Evolutionary conservation across 1,139 yeast species (phyloP).

Genomic region (Yamadazyma membranifaciens): DNA sequence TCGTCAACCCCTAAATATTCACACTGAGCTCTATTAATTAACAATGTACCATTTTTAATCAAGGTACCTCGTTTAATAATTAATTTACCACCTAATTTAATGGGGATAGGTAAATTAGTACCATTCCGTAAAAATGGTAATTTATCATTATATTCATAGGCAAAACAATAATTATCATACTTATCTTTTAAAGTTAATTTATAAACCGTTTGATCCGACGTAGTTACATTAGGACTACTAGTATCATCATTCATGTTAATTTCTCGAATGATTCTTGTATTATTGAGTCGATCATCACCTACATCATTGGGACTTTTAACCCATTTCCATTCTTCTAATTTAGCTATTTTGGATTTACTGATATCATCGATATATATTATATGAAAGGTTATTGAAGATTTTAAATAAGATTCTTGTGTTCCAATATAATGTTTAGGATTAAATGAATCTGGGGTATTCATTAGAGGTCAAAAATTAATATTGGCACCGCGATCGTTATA

Average conservation of each 20-base stretch:
- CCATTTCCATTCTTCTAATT: constrained; percentile 41
- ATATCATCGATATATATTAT: constrained; percentile 37
- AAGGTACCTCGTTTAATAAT: constrained; percentile 31
- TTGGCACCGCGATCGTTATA: background rate
- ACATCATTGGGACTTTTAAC: constrained; percentile 39
- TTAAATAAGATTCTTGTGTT: constrained; percentile 12
- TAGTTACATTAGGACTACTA: constrained; percentile 1
- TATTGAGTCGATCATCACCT: constrained; percentile 36
- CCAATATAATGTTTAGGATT: constrained; percentile 17
- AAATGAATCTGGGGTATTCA: constrained; percentile 12
- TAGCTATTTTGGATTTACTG: constrained; percentile 32
- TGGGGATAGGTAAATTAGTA: constrained; percentile 30
- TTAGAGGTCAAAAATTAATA: background rate
- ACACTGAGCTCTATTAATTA: constrained; percentile 31
- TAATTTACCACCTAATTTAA: constrained; percentile 40
- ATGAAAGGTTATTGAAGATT: constrained; percentile 23
- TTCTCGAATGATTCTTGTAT: constrained; percentile 29
- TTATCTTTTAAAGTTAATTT: constrained; percentile 36
- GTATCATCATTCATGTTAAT: constrained; percentile 25
- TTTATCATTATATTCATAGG: constrained; percentile 37
- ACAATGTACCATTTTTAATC: constrained; percentile 33
- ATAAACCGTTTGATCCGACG: constrained; percentile 19
- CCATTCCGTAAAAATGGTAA: constrained; percentile 30
- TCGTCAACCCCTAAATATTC: constrained; percentile 32
- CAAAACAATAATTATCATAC: constrained; percentile 34